Conservation (phyloP, 108 stramenopile genomes). For the Hondaea fermentalgiana region DNA sequence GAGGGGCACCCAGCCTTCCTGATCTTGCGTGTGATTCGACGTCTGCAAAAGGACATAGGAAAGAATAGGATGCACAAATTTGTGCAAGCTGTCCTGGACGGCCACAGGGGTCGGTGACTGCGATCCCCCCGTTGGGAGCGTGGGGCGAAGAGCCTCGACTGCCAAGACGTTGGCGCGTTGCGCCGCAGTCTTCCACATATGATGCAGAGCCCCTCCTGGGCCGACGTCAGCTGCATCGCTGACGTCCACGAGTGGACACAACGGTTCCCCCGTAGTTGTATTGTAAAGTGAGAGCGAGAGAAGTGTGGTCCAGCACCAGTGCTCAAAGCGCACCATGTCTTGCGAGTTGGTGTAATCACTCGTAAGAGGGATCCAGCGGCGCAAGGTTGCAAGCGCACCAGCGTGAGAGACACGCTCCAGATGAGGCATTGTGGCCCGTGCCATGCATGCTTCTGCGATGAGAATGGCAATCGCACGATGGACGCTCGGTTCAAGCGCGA, state of each 20-base stretch:
- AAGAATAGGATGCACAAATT: background rate
- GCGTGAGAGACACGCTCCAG: background rate
- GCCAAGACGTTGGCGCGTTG: background rate
- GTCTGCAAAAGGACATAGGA: background rate
- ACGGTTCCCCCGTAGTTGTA: background rate
- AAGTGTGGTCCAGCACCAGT: background rate
- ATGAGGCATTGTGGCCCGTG: background rate
- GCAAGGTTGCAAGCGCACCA: background rate
- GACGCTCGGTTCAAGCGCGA: background rate
- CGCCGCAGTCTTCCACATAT: background rate
- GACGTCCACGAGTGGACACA: background rate
- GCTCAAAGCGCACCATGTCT: background rate
- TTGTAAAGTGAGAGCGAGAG: background rate
- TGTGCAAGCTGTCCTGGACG: background rate
- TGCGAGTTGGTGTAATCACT: background rate
- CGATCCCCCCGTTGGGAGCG: too few relatives aligned
- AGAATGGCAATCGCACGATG: background rate
- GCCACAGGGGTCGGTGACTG: background rate
- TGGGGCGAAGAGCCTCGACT: background rate
- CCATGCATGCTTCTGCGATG: background rate
- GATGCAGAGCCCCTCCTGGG: background rate
- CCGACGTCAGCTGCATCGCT: background rate
- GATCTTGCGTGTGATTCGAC: background rate
- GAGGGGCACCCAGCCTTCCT: background rate
- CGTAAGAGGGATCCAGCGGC: background rate